Percentiles rank a stretch among this genome's conserved stretches.
phyloP scores from a whole-genome alignment of 2,329 filamentous ascomycete genomes.

The Hypomyces perniciosus region DNA sequence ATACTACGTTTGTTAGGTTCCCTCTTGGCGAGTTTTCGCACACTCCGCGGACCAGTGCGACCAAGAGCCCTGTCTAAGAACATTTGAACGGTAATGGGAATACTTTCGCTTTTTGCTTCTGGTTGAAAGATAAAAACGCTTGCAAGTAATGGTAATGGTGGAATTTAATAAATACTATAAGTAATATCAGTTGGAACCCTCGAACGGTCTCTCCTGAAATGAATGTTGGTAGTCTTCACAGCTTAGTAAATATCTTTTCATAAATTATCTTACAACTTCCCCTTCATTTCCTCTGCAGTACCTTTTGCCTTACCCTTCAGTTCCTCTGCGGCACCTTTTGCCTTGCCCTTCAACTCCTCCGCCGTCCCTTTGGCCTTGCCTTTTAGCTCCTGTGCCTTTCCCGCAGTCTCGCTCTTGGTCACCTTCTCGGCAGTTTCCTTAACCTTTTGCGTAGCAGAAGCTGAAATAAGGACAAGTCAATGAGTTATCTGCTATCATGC shows the following conservation, averaged over 20 bases:
- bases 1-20: constrained; percentile 36
- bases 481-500: not conserved
- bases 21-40: constrained; percentile 32
- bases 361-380: constrained; percentile 32
- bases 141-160: constrained; percentile 4
- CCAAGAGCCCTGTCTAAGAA: not conserved
- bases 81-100: not conserved
- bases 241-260: not conserved
- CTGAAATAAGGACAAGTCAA: constrained; percentile 18
- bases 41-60: not conserved
- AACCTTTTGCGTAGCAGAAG: constrained; percentile 39
- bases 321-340: constrained; percentile 32
- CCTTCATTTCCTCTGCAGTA: constrained; percentile 33
- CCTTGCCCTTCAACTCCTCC: constrained; percentile 30
- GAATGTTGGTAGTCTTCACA: no score
- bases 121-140: not conserved
- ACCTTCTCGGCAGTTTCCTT: constrained; percentile 38
- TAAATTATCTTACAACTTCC: constrained; percentile 27
- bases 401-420: constrained; percentile 28
- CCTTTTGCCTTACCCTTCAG: constrained; percentile 40
- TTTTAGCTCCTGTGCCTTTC: constrained; percentile 25
- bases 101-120: not conserved
- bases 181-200: not conserved
- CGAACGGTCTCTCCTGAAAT: no score
- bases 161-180: not conserved